These are phyloP conservation scores for Trichosanthes cucumerina DNA, from an alignment of 306 rosid species.

Conservation along the genomic window DNA sequence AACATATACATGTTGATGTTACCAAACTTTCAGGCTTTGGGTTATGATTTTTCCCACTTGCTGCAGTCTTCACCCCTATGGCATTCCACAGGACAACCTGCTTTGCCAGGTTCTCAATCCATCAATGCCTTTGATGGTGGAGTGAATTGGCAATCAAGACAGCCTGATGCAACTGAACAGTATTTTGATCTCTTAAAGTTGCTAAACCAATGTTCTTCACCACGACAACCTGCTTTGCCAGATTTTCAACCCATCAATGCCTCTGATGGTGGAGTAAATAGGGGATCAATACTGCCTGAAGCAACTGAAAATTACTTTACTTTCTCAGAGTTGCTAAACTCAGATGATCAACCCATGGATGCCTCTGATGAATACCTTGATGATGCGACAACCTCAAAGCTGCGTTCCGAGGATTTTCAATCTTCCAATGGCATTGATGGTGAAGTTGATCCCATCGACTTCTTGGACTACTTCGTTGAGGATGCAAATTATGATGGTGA, in stretches of 20 bases:
- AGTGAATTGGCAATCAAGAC: background rate
- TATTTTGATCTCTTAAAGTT: slow-evolving; percentile 11
- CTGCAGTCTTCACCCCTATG: background rate
- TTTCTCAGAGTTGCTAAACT: too few species aligned
- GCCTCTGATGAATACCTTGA: background rate
- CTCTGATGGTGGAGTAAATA: too few species aligned
- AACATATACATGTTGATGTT: too few species aligned
- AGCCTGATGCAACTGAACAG: background rate
- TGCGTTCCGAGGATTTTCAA: background rate
- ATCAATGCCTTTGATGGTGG: background rate
- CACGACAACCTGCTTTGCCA: background rate
- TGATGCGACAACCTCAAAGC: background rate
- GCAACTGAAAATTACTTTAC: too few species aligned
- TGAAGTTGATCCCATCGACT: background rate
- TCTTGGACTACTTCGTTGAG: too few species aligned
- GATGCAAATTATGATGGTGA: background rate
- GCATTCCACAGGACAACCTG: background rate
- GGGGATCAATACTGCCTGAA: too few species aligned
- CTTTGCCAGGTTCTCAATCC: background rate
- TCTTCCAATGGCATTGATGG: background rate
- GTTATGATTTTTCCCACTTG: too few species aligned
- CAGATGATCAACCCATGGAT: background rate
- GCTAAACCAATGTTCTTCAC: background rate
- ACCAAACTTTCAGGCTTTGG: too few species aligned
- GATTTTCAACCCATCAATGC: background rate